These are phyloP conservation scores for Penicillium frequentans DNA, from an alignment of 2,329 filamentous ascomycete species.

Conservation along the genomic window DNA sequence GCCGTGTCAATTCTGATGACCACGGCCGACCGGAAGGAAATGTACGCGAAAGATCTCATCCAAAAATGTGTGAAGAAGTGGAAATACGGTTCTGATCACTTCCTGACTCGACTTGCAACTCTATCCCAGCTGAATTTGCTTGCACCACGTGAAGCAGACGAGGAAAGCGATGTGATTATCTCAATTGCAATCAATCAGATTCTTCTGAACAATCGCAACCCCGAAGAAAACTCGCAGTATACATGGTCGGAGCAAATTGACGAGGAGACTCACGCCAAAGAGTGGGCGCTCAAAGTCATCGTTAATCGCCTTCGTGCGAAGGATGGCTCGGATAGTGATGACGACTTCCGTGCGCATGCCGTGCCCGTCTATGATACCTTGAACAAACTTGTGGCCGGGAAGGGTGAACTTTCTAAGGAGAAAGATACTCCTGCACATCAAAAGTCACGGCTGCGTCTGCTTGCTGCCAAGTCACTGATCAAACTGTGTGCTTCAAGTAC, in stretches of 20 bases:
- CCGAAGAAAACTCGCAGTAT: conserved; percentile 53
- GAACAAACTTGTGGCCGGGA: conserved; percentile 69
- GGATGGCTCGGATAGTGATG: conserved; percentile 47
- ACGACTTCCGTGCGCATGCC: conserved; percentile 53
- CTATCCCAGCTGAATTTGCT: conserved; percentile 71
- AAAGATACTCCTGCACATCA: conserved; percentile 75
- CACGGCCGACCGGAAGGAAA: conserved; percentile 72
- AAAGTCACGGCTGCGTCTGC: conserved; percentile 75
- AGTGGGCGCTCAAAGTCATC: conserved; percentile 78
- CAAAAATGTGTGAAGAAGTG: conserved; percentile 73
- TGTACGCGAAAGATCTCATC: conserved; percentile 81
- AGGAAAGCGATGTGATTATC: conserved; percentile 73
- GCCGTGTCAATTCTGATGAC: conserved; percentile 87
- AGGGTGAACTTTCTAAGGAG: conserved; percentile 77
- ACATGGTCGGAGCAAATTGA: conserved; percentile 73
- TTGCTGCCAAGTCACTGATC: conserved; percentile 75
- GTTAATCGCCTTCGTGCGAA: conserved; percentile 79
- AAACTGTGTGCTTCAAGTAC: conserved; percentile 78
- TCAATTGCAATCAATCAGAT: conserved; percentile 75
- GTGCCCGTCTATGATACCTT: conserved; percentile 75
- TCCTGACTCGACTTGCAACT: conserved; percentile 59
- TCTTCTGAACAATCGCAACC: conserved; percentile 67
- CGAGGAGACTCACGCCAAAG: conserved; percentile 80
- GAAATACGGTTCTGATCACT: conserved; percentile 70
- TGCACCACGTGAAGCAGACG: conserved; percentile 69